These are phyloP conservation scores for Microdochium trichocladiopsis DNA, from an alignment of 2,329 filamentous ascomycete species.

Conservation along the genomic window DNA sequence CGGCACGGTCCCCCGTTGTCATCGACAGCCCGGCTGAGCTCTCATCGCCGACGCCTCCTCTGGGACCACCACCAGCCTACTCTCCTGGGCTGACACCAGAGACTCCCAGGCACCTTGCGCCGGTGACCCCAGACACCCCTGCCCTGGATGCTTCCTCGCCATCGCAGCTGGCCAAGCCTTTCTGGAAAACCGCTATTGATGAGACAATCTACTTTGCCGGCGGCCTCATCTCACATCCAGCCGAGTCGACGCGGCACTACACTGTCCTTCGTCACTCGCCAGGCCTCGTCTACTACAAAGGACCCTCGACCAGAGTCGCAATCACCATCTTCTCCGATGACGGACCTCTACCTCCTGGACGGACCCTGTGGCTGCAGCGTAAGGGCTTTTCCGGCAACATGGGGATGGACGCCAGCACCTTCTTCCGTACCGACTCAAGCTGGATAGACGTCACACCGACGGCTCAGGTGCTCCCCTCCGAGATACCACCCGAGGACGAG, in stretches of 20 bases:
- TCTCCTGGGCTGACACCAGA: not conserved
- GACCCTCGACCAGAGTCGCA: slow-evolving; percentile 54
- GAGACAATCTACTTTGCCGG: slow-evolving; percentile 61
- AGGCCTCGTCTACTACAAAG: slow-evolving; percentile 59
- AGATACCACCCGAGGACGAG: slow-evolving; percentile 51
- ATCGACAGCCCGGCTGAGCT: not conserved
- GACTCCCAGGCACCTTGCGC: not conserved
- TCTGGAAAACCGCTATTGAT: slow-evolving; percentile 41
- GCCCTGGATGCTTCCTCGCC: not conserved
- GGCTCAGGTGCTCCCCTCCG: slow-evolving; percentile 32
- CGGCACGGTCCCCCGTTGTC: not conserved
- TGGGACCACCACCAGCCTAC: not conserved
- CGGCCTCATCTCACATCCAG: slow-evolving; percentile 55
- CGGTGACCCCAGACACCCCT: not conserved
- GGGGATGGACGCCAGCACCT: slow-evolving; percentile 58
- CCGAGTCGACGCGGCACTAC: slow-evolving; percentile 58
- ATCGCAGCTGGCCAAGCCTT: slow-evolving; percentile 6
- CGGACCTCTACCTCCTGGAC: slow-evolving; percentile 43
- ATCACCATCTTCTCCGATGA: slow-evolving; percentile 56
- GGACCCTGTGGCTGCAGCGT: slow-evolving; percentile 61
- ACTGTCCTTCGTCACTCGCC: slow-evolving; percentile 61
- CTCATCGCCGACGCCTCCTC: not conserved
- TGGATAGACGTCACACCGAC: slow-evolving; percentile 66
- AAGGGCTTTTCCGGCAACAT: slow-evolving; percentile 63
- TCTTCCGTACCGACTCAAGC: slow-evolving; percentile 48